phyloP scores from a whole-genome alignment of 1,139 yeast species.

The Arxiozyma telluris region DNA sequence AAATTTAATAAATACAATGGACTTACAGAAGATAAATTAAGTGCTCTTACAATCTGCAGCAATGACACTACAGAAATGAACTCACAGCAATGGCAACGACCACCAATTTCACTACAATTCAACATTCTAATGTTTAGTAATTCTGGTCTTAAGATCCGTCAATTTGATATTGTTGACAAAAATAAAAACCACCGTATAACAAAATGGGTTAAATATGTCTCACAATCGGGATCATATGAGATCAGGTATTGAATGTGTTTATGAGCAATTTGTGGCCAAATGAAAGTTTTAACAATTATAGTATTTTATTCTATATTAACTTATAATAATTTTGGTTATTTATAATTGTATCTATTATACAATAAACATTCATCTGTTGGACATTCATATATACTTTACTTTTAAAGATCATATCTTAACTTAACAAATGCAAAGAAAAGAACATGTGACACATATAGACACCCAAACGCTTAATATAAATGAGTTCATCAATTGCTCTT shows the following conservation, averaged over 20 bases:
- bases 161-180: constrained; percentile 59
- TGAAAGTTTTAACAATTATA: too few relatives aligned
- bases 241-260: constrained; percentile 42
- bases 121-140: constrained; percentile 67
- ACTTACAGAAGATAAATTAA: constrained; percentile 44
- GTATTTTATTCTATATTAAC: too few relatives aligned
- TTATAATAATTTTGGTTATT: too few relatives aligned
- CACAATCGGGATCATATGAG: constrained; percentile 74
- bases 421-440: neutral
- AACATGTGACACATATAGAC: too few relatives aligned
- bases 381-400: neutral
- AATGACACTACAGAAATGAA: constrained; percentile 17
- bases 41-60: constrained; percentile 26
- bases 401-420: too few relatives aligned
- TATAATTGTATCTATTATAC: too few relatives aligned
- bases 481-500: neutral
- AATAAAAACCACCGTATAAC: constrained; percentile 44
- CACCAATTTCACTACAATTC: constrained; percentile 70
- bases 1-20: constrained; percentile 62
- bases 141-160: constrained; percentile 69
- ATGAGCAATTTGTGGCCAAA: neutral
- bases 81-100: constrained; percentile 49
- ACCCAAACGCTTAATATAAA: neutral
- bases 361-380: neutral
- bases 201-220: constrained; percentile 78